Percentiles rank a stretch among this genome's conserved stretches.
These are phyloP conservation scores for Penicillium antarcticum DNA, from an alignment of 495 filamentous ascomycete genomes.

Conservation along the genomic window DNA sequence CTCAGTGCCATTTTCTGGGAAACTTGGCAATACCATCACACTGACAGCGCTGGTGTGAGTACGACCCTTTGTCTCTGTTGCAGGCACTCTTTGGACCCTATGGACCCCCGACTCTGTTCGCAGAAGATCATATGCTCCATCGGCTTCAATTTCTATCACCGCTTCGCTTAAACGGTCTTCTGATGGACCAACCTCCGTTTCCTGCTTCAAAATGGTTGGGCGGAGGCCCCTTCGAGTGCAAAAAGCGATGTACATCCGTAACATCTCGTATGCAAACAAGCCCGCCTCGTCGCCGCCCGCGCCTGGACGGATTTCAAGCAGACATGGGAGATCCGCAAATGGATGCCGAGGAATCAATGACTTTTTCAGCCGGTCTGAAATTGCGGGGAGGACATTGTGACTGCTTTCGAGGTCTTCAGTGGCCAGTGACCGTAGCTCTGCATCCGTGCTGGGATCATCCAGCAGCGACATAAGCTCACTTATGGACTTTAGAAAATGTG, in stretches of 20 bases:
- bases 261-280: slow-evolving; percentile 80
- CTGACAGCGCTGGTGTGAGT: slow-evolving; percentile 90
- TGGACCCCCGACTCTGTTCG: slow-evolving; percentile 91
- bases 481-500: slow-evolving; percentile 43
- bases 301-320: slow-evolving; percentile 88
- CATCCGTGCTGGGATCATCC: slow-evolving; percentile 55
- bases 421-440: slow-evolving; percentile 66
- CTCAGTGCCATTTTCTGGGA: slow-evolving; percentile 55
- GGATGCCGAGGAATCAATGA: slow-evolving; percentile 84
- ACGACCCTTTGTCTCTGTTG: slow-evolving; percentile 83
- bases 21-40: slow-evolving; percentile 85
- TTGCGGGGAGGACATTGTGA: slow-evolving; percentile 50
- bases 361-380: slow-evolving; percentile 63
- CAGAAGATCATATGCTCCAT: slow-evolving; percentile 74
- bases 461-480: slow-evolving; percentile 57
- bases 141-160: slow-evolving; percentile 75
- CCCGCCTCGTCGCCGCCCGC: slow-evolving; percentile 91
- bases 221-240: slow-evolving; percentile 64
- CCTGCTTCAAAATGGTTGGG: slow-evolving; percentile 52
- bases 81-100: slow-evolving; percentile 87
- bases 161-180: slow-evolving; percentile 74
- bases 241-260: slow-evolving; percentile 85
- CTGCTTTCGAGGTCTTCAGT: slow-evolving; percentile 70
- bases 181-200: slow-evolving; percentile 51
- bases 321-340: slow-evolving; percentile 87